Percentiles rank a stretch among this genome's conserved stretches.
Conservation (phyloP, 495 filamentous ascomycete species). For the Aspergillus leporis region DNA sequence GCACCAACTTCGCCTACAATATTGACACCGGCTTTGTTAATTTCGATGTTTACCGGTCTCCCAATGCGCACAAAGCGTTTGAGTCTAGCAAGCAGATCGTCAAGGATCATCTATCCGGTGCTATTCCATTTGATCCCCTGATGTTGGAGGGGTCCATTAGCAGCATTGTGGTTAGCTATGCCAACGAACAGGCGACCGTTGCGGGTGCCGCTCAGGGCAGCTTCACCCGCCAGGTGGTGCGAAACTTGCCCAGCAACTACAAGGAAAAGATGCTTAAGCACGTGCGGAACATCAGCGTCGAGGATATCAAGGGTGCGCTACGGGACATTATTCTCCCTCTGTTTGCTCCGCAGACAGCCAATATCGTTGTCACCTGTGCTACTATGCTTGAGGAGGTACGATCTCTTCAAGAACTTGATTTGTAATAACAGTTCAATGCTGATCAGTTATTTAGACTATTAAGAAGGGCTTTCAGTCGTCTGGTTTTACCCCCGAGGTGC, state of each 20-base stretch:
- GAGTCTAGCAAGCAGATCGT: slow-evolving; percentile 72
- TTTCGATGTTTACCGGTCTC: slow-evolving; percentile 84
- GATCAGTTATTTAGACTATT: slow-evolving; percentile 55
- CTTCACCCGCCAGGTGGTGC: slow-evolving; percentile 79
- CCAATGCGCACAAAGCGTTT: slow-evolving; percentile 86
- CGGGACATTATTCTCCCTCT: slow-evolving; percentile 73
- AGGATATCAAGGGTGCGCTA: slow-evolving; percentile 76
- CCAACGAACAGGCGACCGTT: slow-evolving; percentile 85
- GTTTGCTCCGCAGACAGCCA: slow-evolving; percentile 73
- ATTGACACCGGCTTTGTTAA: slow-evolving; percentile 76
- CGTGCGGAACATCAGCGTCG: slow-evolving; percentile 71
- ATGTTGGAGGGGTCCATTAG: slow-evolving; percentile 89
- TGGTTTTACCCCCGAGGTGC: slow-evolving; percentile 76
- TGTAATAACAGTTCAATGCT: slow-evolving; percentile 13
- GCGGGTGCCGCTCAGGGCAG: slow-evolving; percentile 74
- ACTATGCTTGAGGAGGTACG: slow-evolving; percentile 81
- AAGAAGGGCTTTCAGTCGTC: slow-evolving; percentile 67
- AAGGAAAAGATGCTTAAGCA: slow-evolving; percentile 70
- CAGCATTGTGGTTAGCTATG: slow-evolving; percentile 78
- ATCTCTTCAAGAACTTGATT: slow-evolving; percentile 7
- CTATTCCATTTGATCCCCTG: slow-evolving; percentile 67
- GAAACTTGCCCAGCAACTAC: slow-evolving; percentile 75
- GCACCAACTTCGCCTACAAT: slow-evolving; percentile 70
- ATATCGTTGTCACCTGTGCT: slow-evolving; percentile 87
- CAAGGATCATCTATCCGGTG: slow-evolving; percentile 62